These are phyloP conservation scores for Fraxinus floribunda DNA, from an alignment of 305 asterid genomes.

Conservation along the genomic window DNA sequence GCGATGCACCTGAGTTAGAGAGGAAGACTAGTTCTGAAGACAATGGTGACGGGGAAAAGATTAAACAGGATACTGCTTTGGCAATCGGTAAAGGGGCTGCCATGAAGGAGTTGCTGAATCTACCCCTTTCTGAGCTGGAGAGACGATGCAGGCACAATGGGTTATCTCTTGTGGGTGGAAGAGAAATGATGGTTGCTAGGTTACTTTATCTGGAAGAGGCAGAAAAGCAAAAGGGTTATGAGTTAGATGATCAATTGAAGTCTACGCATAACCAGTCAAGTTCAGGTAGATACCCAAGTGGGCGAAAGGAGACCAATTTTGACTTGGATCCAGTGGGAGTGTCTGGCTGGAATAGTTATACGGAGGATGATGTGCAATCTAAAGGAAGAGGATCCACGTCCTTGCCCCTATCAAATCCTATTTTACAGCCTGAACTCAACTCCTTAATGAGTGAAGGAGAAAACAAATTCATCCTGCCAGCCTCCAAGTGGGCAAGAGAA, in stretches of 20 bases:
- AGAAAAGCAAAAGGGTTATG: slow-evolving; percentile 76
- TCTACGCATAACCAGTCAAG: slow-evolving; percentile 55
- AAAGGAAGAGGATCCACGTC: slow-evolving; percentile 45
- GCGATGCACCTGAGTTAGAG: slow-evolving; percentile 53
- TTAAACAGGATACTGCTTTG: slow-evolving; percentile 52
- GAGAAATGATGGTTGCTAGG: slow-evolving; percentile 95
- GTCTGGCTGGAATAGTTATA: slow-evolving; percentile 48
- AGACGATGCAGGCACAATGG: slow-evolving; percentile 69
- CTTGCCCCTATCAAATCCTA: slow-evolving; percentile 34
- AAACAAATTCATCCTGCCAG: slow-evolving; percentile 63
- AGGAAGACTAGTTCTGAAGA: slow-evolving; percentile 39
- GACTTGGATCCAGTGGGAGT: slow-evolving; percentile 48
- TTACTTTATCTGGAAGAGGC: slow-evolving; percentile 93
- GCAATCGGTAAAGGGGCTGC: slow-evolving; percentile 64
- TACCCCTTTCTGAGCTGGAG: slow-evolving; percentile 53
- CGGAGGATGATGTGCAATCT: slow-evolving; percentile 44
- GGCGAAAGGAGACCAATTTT: slow-evolving; percentile 45
- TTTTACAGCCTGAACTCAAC: slow-evolving; percentile 35
- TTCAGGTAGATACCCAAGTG: slow-evolving; percentile 52
- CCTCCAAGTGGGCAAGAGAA: slow-evolving; percentile 94
- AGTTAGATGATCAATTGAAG: slow-evolving; percentile 68
- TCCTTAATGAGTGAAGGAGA: slow-evolving; percentile 51
- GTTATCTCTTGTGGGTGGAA: slow-evolving; percentile 82
- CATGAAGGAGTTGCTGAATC: slow-evolving; percentile 48
- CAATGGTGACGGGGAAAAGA: slow-evolving; percentile 34